Base-by-base conservation (phyloP, 345 rosid genomes). In the Populus deltoides region DNA sequence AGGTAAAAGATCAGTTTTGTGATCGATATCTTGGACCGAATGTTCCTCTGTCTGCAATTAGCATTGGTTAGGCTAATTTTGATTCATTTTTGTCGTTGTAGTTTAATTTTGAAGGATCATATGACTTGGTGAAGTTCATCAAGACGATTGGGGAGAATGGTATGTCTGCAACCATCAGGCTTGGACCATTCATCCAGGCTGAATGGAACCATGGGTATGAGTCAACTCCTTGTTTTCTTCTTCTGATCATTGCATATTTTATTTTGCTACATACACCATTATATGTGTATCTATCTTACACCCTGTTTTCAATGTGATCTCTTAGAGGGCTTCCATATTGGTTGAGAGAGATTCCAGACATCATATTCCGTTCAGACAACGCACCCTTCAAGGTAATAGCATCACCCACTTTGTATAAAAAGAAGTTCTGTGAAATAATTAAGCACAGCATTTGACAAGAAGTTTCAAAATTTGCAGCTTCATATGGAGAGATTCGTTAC, bases 121-220 rank as follows among this genome's bases (percentile, higher is more conserved):
- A 82, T 70, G 98, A 94, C 74, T 61, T 96, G 81, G 97, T 94
- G 75, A 91, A 86, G 77, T 96, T 93, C 83, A 78, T 96, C 81
- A 96, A 84, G 87, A 3, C 86, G 82, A 80, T 90, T 41, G 71
- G 62, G 38, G 91, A 91, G 82, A 79, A 89, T 36, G 86, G 85
- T 2, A 81, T 93, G 95, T 90, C 83, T 75, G 94, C 75, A 55
- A 88, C 85, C 57, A 81, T 96, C 45, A 83, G 98, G 83, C 78
- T 92, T 78, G 99, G 99, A 49, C 98, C 99, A 2, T 96, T 92
- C 84, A 86, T 96, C 73, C 97, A 96, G 76, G 99, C 94, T 75
- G 99, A 96, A 86, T 96, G 98, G 98, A 96, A 86, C 82, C 94
- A 96, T 47, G 99, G 99, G 99, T 96, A 90, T 51, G 71, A 81